Evolutionary conservation across 1,139 yeast species (phyloP), one percentile per base, ranked within the genome.

Genomic region (Saccharomycopsis phalli): DNA sequence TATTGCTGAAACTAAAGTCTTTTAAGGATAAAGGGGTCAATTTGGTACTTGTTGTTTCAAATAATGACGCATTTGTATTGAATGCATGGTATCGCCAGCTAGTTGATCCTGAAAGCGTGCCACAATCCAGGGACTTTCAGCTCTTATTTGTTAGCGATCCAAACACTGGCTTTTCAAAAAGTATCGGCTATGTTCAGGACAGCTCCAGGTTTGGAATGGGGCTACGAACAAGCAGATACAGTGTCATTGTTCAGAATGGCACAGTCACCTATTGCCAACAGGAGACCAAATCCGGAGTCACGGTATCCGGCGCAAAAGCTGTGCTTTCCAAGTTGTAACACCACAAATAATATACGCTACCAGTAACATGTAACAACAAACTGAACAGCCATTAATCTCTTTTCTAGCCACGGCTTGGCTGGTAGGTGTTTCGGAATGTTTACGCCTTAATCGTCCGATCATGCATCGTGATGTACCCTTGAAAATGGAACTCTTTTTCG

Each of bases 21-120:
- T 68, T 81, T 51, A 69, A 74, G 61, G 63, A 66, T 40, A 80
- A 79, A 60, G 84, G 87, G 19, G 82, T 81, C 32, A 83, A 78
- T 57, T 74, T 73, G 53, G 66, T 87, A 40, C 66, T 84, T 45
- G 80, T 86, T 25, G 57, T 83, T 46, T 72, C 93, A 40, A 81
- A 83, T 46, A 87, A 86, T 61, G 86, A 82, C 53, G 83, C 95
- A 23, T 84, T 84, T 57, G 93, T 86, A 44, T 66, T 68, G 58
- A 64, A 73, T 49, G 93, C 93, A 30, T 83, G 94, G 93, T 88
- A 82, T 49, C 81, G 81, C 62, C 74, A 76, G 16, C 65, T 82
- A 22, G n/a, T 18, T 10, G 14, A 17, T 4, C n/a, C 17, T 7
- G 13, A n/a, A 4, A 17, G 18, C 10, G 20, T 36, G 7, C 35